Evolutionary conservation across 177 flowering plant genomes (phyloP).

Genomic region (Vitis hybrid): DNA sequence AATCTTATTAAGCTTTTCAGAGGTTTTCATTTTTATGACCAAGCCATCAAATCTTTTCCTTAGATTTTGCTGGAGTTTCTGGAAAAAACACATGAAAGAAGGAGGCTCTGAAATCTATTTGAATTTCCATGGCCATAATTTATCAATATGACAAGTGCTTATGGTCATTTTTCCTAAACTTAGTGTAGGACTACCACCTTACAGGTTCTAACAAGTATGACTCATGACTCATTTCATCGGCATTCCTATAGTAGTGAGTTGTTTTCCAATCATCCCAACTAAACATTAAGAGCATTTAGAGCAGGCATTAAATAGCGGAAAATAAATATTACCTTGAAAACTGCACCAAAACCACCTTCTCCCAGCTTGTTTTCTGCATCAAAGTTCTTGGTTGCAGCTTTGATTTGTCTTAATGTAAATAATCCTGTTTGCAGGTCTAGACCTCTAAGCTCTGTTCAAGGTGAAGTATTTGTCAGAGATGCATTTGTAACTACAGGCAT

Average conservation of each 20-base stretch:
- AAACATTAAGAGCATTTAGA: neutral
- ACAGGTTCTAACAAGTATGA: neutral
- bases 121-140: neutral
- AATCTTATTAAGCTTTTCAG: too few relatives aligned
- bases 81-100: neutral
- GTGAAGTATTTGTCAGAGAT: neutral
- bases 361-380: slow-evolving; percentile 44
- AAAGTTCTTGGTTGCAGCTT: slow-evolving; percentile 56
- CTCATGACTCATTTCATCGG: neutral
- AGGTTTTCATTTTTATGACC: too few relatives aligned
- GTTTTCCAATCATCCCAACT: neutral
- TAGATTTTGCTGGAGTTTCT: neutral
- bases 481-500: neutral
- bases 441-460: slow-evolving; percentile 53
- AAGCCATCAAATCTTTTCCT: neutral
- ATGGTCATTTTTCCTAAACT: neutral
- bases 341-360: slow-evolving; percentile 58
- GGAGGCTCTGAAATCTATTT: neutral
- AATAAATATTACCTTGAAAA: slow-evolving; percentile 40
- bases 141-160: neutral
- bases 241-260: neutral
- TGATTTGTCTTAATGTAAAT: slow-evolving; percentile 58
- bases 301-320: neutral
- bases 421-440: slow-evolving; percentile 60
- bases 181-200: neutral